Base-by-base conservation (phyloP, 2,329 filamentous ascomycete species). In the Aphanocladium album region DNA sequence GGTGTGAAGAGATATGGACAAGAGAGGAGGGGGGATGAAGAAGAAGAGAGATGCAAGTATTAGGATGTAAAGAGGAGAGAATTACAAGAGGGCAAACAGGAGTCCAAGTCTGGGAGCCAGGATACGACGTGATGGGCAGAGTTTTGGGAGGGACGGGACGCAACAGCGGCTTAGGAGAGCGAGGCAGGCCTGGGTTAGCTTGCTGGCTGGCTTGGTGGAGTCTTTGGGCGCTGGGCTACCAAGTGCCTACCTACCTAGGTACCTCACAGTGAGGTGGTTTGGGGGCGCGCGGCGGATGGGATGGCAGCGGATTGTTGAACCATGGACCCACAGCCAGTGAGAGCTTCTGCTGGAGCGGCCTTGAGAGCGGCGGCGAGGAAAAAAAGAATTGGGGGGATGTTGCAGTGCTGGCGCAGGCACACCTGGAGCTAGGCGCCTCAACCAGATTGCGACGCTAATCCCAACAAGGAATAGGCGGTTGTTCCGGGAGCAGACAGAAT, bases 371-470 rank as follows among this genome's bases (percentile, higher is more conserved):
- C 49, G 7, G 19, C 45, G 45, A 49, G 19, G 49, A 49, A 58
- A 62, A 58, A 45, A 59, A 58, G 5, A 35, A 53, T 55, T 62
- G 59, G 56, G 56, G 56, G 60, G 16, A 58, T 39, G 55, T 41
- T 49, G 50, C 54, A 58, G 50, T 46, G 41, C 43, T 60, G 62
- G 58, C 64, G 63, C 67, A 62, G 65, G 30, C 63, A 67, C 66
- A 46, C 57, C 39, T 53, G 39, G 66, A 70, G 67, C 65, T 21
- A 27, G 67, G 65, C 68, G 74, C 66, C 77, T 79, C 77, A 79
- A 79, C 76, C 75, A 79, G 77, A 76, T 76, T 70, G 41, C 21
- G 9, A 51, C 52, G 60, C 74, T 74, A 76, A 62, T 7, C 73
- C 68, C 41, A 60, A 67, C 64, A 17, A 0, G 66, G 72, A 25